These are phyloP conservation scores for Pichia californica DNA, from an alignment of 805 yeast genomes.

Conservation along the genomic window DNA sequence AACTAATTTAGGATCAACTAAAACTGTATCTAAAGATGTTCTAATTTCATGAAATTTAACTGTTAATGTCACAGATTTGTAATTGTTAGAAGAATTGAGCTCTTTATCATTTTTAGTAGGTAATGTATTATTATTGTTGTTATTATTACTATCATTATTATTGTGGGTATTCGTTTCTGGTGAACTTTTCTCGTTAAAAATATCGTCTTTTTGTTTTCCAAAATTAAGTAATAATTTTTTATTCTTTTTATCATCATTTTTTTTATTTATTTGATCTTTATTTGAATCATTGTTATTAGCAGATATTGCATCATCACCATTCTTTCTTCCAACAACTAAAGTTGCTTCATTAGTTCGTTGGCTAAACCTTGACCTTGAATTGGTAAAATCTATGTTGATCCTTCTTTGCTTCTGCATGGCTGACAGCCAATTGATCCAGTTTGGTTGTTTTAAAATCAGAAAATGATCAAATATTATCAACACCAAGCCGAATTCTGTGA, in stretches of 20 bases:
- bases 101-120: not conserved
- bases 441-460: too few species aligned
- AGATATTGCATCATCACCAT: not conserved
- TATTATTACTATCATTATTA: not conserved
- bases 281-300: not conserved
- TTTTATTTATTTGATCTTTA: not conserved
- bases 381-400: conserved; percentile 23
- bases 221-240: not conserved
- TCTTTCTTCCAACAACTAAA: conserved; percentile 25
- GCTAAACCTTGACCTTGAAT: conserved; percentile 24
- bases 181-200: too few species aligned
- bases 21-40: conserved; percentile 49
- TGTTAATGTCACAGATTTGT: conserved; percentile 36
- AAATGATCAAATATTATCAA: too few species aligned
- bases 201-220: not conserved
- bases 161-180: too few species aligned
- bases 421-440: too few species aligned
- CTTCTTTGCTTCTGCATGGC: conserved; percentile 20
- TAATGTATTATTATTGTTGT: not conserved
- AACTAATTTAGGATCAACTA: conserved; percentile 51
- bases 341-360: conserved; percentile 31
- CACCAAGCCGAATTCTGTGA: too few species aligned
- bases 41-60: conserved; percentile 64
- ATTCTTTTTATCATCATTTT: not conserved
- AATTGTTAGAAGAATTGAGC: not conserved